Evolutionary conservation across 2,329 filamentous ascomycete genomes (phyloP).

Genomic region (Chaetomium strumarium): DNA sequence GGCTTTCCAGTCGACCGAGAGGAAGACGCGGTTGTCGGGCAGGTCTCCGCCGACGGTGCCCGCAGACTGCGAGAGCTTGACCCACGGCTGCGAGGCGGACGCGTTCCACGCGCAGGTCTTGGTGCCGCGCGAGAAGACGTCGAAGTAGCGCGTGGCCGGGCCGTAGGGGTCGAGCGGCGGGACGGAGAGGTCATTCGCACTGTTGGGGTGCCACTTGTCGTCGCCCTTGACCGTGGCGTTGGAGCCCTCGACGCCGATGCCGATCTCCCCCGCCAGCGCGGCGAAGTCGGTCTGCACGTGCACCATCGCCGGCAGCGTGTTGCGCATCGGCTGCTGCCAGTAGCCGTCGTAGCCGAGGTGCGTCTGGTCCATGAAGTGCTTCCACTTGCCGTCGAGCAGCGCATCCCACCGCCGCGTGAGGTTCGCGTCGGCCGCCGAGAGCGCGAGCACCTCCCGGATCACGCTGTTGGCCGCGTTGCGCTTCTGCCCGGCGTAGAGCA

Average conservation of each 20-base stretch:
- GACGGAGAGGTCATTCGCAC: slow-evolving; percentile 47
- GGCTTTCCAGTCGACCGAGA: slow-evolving; percentile 51
- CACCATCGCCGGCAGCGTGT: slow-evolving; percentile 55
- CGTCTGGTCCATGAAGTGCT: slow-evolving; percentile 55
- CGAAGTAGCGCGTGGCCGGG: slow-evolving; percentile 51
- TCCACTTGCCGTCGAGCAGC: slow-evolving; percentile 57
- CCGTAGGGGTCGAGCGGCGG: slow-evolving; percentile 56
- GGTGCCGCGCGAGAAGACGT: slow-evolving; percentile 56
- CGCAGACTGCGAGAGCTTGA: slow-evolving; percentile 44
- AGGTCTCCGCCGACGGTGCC: slow-evolving; percentile 46
- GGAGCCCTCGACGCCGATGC: slow-evolving; percentile 57
- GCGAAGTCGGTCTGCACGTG: slow-evolving; percentile 54
- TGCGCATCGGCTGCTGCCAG: slow-evolving; percentile 70
- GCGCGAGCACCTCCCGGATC: slow-evolving; percentile 45
- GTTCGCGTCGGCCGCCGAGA: slow-evolving; percentile 52
- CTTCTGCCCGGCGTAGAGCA: slow-evolving; percentile 47
- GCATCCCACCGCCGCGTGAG: slow-evolving; percentile 53
- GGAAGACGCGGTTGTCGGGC: slow-evolving; percentile 46
- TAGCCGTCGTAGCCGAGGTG: slow-evolving; percentile 49
- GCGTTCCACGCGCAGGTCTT: slow-evolving; percentile 47
- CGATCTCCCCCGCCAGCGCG: slow-evolving; percentile 56
- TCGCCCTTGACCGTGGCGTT: slow-evolving; percentile 65
- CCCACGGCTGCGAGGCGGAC: slow-evolving; percentile 42
- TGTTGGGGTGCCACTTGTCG: slow-evolving; percentile 54
- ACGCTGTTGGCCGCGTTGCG: slow-evolving; percentile 50